Evolutionary conservation across 352 stramenopile species (phyloP).

Genomic region (Poterioochromonas sp.): DNA sequence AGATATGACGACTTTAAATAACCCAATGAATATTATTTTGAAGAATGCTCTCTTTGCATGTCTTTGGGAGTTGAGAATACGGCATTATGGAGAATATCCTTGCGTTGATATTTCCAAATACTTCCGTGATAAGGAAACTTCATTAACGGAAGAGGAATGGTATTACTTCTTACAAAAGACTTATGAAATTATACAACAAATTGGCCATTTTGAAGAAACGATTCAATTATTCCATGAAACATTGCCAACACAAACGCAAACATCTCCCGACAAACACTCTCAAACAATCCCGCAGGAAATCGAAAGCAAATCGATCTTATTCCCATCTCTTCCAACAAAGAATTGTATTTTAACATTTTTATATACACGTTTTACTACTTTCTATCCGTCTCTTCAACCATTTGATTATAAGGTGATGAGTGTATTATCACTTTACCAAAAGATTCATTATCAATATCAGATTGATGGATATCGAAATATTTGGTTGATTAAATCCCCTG

Average conservation of each 20-base stretch:
- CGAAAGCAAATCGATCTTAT: too few species aligned
- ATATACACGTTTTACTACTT: background rate
- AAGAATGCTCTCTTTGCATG: background rate
- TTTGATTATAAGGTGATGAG: background rate
- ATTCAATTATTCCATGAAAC: too few species aligned
- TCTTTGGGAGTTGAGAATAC: background rate
- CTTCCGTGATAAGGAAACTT: background rate
- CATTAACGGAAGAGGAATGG: background rate
- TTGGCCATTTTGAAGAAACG: background rate
- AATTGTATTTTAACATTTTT: background rate
- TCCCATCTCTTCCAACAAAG: too few species aligned
- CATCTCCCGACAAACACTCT: too few species aligned
- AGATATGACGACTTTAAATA: too few species aligned
- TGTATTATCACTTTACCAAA: background rate
- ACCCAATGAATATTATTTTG: too few species aligned
- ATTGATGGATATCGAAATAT: slow-evolving; percentile 17
- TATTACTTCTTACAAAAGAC: background rate
- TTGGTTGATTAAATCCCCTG: slow-evolving; percentile 16
- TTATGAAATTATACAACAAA: too few species aligned
- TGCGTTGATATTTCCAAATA: background rate
- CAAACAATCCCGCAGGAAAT: too few species aligned
- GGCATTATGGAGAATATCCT: background rate
- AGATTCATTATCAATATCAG: background rate
- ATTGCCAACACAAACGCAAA: too few species aligned
- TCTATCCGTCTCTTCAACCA: background rate